A percentile compares a stretch with the other conserved stretches of the same genome.
Conservation (phyloP, 73 alveolate species). For the Durusdinium trenchii region DNA sequence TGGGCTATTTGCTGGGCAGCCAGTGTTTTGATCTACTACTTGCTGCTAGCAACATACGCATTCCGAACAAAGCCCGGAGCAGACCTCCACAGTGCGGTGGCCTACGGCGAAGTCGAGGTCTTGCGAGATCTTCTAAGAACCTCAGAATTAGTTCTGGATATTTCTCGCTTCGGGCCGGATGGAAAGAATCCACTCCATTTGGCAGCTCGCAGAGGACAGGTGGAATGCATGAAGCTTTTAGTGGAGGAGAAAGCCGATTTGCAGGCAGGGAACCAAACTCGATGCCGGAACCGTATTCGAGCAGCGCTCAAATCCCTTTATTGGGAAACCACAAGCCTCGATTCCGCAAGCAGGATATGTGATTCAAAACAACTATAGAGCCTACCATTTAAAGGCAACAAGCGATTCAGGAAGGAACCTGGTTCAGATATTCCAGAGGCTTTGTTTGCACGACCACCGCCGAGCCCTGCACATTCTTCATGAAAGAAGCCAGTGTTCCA, state of each 20-base stretch:
- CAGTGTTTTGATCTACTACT: slow-evolving; percentile 62
- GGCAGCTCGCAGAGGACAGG: slow-evolving; percentile 95
- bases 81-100: slow-evolving; percentile 87
- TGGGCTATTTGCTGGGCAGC: slow-evolving; percentile 94
- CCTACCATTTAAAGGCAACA: no score
- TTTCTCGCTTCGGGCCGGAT: slow-evolving; percentile 93
- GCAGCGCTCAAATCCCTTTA: no score
- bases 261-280: slow-evolving; percentile 14
- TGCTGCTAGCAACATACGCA: slow-evolving; percentile 76
- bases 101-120: slow-evolving; percentile 91
- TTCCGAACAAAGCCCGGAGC: slow-evolving; percentile 90
- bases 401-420: no score
- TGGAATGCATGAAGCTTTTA: slow-evolving; percentile 82
- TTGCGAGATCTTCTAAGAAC: slow-evolving; percentile 59
- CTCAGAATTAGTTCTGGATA: slow-evolving; percentile 83
- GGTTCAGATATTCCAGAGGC: no score
- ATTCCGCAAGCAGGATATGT: no score
- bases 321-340: background rate
- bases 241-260: slow-evolving; percentile 90
- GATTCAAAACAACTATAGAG: no score
- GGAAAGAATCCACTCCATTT: slow-evolving; percentile 72
- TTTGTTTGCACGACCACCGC: no score
- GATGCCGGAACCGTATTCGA: background rate
- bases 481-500: no score
- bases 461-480: no score